Conservation (phyloP, 2,329 filamentous ascomycete species). For the Ambrosiella beaveri region DNA sequence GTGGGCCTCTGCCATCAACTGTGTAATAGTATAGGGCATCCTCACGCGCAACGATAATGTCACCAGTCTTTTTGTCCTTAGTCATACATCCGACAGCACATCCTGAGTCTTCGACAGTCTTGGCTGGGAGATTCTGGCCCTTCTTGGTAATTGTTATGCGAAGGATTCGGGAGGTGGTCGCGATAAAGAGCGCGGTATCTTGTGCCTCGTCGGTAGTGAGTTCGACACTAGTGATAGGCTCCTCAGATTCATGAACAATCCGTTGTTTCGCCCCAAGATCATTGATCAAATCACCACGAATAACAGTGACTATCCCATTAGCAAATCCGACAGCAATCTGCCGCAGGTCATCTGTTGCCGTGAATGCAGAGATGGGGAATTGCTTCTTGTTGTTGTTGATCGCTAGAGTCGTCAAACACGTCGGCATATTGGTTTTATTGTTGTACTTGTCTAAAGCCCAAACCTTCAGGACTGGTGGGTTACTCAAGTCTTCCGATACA, state of each 20-base stretch:
- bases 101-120: slow-evolving; percentile 74
- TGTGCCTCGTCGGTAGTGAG: slow-evolving; percentile 38
- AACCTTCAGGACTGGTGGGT: slow-evolving; percentile 83
- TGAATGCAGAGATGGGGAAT: slow-evolving; percentile 89
- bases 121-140: slow-evolving; percentile 75
- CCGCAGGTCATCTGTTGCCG: slow-evolving; percentile 70
- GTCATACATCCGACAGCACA: slow-evolving; percentile 95
- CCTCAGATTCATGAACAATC: slow-evolving; percentile 90
- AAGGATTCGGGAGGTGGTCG: slow-evolving; percentile 74
- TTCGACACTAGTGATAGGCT: slow-evolving; percentile 84
- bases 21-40: slow-evolving; percentile 95
- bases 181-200: slow-evolving; percentile 70
- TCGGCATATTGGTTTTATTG: slow-evolving; percentile 81
- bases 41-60: slow-evolving; percentile 81
- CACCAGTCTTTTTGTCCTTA: slow-evolving; percentile 58
- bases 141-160: slow-evolving; percentile 75
- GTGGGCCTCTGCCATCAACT: slow-evolving; percentile 65
- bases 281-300: slow-evolving; percentile 85
- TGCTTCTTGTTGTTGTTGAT: slow-evolving; percentile 83
- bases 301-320: slow-evolving; percentile 84
- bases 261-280: slow-evolving; percentile 87
- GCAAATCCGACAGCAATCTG: slow-evolving; percentile 92
- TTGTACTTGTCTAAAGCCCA: slow-evolving; percentile 90
- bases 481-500: slow-evolving; percentile 70
- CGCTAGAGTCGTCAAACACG: slow-evolving; percentile 68